Evolutionary conservation across 768 basidiomycete genomes (phyloP).

Genomic region (Hypholoma sublateritium): DNA sequence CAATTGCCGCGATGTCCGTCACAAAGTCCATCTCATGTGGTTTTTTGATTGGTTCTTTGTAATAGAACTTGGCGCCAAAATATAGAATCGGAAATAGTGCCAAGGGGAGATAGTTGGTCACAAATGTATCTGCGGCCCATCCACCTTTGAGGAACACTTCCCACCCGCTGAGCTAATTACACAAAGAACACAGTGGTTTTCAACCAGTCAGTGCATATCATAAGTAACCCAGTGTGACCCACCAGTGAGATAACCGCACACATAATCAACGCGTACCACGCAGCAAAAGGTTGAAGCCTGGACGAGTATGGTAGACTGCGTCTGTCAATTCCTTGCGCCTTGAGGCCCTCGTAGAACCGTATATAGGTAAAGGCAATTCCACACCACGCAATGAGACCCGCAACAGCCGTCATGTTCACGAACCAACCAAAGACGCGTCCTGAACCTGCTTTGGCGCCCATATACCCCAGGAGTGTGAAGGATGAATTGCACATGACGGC

Average conservation of each 20-base stretch:
- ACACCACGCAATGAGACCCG: conserved; percentile 80
- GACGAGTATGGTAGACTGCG: conserved; percentile 68
- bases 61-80: conserved; percentile 53
- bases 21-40: conserved; percentile 85
- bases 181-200: background rate
- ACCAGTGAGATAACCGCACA: conserved; percentile 63
- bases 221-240: conserved; percentile 23
- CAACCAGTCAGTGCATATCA: background rate
- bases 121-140: conserved; percentile 60
- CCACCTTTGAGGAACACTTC: conserved; percentile 37
- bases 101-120: conserved; percentile 83
- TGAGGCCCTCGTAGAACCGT: conserved; percentile 81
- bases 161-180: conserved; percentile 43
- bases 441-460: conserved; percentile 68
- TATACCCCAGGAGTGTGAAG: conserved; percentile 75
- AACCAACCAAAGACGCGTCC: conserved; percentile 82
- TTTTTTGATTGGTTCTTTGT: conserved; percentile 42
- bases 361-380: conserved; percentile 75
- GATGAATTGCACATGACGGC: conserved; percentile 64
- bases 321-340: conserved; percentile 77
- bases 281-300: conserved; percentile 69
- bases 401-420: conserved; percentile 68
- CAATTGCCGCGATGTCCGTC: conserved; percentile 65
- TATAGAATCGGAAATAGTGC: conserved; percentile 76
- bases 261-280: conserved; percentile 50